Conservation (phyloP, 805 yeast genomes). For the Helenozyma rhizophorensis region DNA sequence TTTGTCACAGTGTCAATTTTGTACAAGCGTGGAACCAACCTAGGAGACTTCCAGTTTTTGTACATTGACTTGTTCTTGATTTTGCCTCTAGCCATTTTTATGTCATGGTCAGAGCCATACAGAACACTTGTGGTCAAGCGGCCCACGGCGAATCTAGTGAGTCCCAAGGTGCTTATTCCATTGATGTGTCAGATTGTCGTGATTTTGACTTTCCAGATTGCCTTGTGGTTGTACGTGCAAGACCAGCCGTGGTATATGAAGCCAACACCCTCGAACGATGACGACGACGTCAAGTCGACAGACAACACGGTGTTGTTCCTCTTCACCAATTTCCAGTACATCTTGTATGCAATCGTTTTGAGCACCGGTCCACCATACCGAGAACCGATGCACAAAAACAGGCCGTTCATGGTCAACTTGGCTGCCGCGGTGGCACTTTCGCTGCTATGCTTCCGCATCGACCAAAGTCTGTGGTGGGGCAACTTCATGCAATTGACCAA, state of each 20-base stretch:
- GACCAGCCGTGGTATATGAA: constrained; percentile 68
- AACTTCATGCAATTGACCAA: constrained; percentile 71
- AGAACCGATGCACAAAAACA: constrained; percentile 61
- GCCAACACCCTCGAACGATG: constrained; percentile 75
- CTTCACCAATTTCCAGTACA: constrained; percentile 83
- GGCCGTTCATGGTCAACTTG: constrained; percentile 68
- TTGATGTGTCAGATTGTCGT: constrained; percentile 72
- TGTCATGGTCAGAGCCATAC: constrained; percentile 95
- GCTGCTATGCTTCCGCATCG: constrained; percentile 48
- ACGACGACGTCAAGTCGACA: constrained; percentile 71
- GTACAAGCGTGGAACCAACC: constrained; percentile 83
- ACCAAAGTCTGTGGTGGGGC: constrained; percentile 54
- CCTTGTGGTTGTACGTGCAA: constrained; percentile 60
- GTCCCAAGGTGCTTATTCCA: constrained; percentile 82
- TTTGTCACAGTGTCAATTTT: constrained; percentile 81
- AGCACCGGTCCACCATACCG: constrained; percentile 94
- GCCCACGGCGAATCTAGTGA: constrained; percentile 91
- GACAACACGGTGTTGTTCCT: constrained; percentile 87
- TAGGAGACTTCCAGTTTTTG: constrained; percentile 95
- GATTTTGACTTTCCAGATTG: constrained; percentile 59
- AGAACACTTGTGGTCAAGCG: constrained; percentile 57
- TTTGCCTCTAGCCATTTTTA: constrained; percentile 89
- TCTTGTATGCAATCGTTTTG: constrained; percentile 74
- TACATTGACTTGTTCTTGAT: constrained; percentile 90
- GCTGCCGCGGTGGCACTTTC: constrained; percentile 48